Evolutionary conservation across 2,329 filamentous ascomycete genomes (phyloP), one percentile per base, ranked within the genome.

Genomic region (Bertia moriformis): DNA sequence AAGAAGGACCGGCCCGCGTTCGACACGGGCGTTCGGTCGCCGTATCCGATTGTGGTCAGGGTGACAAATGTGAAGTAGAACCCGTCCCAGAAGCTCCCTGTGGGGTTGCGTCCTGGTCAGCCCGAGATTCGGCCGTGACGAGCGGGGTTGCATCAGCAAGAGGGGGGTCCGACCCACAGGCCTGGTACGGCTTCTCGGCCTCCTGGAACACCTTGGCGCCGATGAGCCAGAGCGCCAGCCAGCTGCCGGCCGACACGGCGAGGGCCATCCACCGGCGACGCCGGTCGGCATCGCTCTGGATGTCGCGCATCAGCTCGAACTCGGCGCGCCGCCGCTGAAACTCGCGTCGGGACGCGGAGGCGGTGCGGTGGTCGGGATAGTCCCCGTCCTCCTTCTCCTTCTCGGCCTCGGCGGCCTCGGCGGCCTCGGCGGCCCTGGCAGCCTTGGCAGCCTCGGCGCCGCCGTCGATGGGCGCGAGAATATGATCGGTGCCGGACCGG

Each of bases 1-100:
- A 93, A 95, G 54, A 94, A 93, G 0, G 83, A 75, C 40, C 83
- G 78, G 1, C 83, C 85, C 0, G 78, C 70, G 45, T 87, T 88
- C 2, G 79, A 83, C n/a, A 76, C 64, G 0, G 86, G 86, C 1
- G 78, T 75, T 4, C 80, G 57, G 46, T 93, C 86, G 3, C 88
- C 88, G 48, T 93, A 94, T 1, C 88, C 88, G 27, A 94, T 83
- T 0, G 88, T 94, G 2, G 87, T 66, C 18, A 94, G 70, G 2
- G 78, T 80, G 22, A 86, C 76, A 55, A 91, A 95, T 47, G 78
- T 78, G 52, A 94, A 93, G 58, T 94, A 94, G 33, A 95, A 67
- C 0, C 78, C 72, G 41, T 87, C 65, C 48, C 89, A 94, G 51
- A 93, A 95, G 1, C 60, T 67, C 74, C 86, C n/a, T n/a, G n/a